Evolutionary conservation across 352 stramenopile genomes (phyloP), one percentile per base, ranked within the genome.

Genomic region (Pythium scleroteichum): DNA sequence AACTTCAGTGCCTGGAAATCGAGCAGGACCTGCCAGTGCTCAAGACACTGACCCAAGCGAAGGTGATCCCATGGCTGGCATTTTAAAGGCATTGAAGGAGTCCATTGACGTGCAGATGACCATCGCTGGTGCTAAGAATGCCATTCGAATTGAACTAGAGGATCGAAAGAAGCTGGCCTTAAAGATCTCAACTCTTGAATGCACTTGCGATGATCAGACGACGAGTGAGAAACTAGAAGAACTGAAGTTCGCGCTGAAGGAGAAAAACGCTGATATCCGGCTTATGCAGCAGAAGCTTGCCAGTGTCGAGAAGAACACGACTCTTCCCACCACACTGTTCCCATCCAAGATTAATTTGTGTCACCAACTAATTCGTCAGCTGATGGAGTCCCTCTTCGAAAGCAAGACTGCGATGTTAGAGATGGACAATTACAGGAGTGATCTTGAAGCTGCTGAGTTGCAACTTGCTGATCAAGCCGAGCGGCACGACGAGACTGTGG

Each of bases 281-380:
- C 32, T 79, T 42, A 67, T 92, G 3, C 83, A 92, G 52, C 79
- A 84, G 40, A 86, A 87, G 40, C 57, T 92, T 4, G 57, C 68
- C 2, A 75, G 60, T 33, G 66, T 90, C 9, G 79, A 89, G 55
- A 81, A 78, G 44, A 83, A 67, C 40, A 73, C 60, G 13, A 39
- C 70, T 8, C 33, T 87, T 0, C 76, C 83, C 10, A 33, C 32
- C 12, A 64, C 67, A 1, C 38, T 92, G 13, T 75, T 88, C 61
- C 74, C 78, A n/a, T 10, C 59, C 0, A 77, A 71, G 26, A 19
- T 78, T 8, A 47, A 44, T 13, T 23, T 64, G 5, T 88, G 82
- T 44, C 80, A 92, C 51, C 55, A 83, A 13, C 44, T 88, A 2
- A 89, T 92, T 45, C 61, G 55, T 6, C 49, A 73, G 42, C 52